These are phyloP conservation scores for Apiotrichum domesticum DNA, from an alignment of 1,284 basidiomycete species.

Conservation along the genomic window DNA sequence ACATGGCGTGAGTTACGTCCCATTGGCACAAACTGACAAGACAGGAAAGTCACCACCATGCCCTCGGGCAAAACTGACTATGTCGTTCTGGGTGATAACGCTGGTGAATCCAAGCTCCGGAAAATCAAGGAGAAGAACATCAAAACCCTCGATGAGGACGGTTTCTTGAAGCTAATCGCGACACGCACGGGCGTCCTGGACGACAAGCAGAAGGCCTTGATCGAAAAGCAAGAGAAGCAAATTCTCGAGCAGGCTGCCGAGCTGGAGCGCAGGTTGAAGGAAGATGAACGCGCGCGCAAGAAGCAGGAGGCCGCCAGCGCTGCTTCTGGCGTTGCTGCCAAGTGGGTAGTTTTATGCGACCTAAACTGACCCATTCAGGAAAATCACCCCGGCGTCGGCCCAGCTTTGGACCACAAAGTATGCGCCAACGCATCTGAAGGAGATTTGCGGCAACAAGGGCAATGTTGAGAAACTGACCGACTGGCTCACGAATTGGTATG, in stretches of 20 bases:
- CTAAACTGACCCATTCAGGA: conserved; percentile 29
- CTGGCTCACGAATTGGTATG: conserved; percentile 84
- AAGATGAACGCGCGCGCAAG: conserved; percentile 59
- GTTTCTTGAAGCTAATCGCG: conserved; percentile 74
- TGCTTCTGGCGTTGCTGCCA: conserved; percentile 37
- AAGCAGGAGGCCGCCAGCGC: conserved; percentile 53
- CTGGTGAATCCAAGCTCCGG: conserved; percentile 79
- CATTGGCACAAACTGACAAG: neutral
- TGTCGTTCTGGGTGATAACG: conserved; percentile 80
- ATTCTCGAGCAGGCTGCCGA: conserved; percentile 59
- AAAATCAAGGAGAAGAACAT: conserved; percentile 68
- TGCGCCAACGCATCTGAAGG: conserved; percentile 77
- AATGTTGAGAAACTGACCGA: conserved; percentile 77
- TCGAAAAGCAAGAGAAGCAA: conserved; percentile 64
- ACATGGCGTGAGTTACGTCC: conserved; percentile 65
- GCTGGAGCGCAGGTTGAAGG: conserved; percentile 60
- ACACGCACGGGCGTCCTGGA: conserved; percentile 58
- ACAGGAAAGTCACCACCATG: conserved; percentile 73
- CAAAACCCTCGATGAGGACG: conserved; percentile 76
- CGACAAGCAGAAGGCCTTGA: conserved; percentile 56
- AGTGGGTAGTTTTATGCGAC: conserved; percentile 25
- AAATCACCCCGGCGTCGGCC: conserved; percentile 45
- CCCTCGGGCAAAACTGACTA: conserved; percentile 88
- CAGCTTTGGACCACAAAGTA: conserved; percentile 96
- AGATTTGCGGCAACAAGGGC: conserved; percentile 92